phyloP scores from a whole-genome alignment of 257 asterid species.

The Jacaranda mimosifolia region DNA sequence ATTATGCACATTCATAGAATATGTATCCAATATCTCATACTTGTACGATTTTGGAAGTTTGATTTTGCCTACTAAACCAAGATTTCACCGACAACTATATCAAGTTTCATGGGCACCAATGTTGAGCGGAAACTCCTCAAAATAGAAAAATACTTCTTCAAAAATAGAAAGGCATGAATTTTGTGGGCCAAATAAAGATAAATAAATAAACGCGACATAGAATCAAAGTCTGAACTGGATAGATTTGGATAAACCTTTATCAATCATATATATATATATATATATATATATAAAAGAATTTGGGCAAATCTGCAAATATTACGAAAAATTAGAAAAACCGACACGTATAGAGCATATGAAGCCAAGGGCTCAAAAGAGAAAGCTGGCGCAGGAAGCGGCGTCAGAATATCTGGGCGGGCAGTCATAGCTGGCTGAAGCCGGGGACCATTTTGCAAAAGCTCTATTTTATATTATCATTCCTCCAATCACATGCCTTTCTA shows the following conservation, averaged over 20 bases:
- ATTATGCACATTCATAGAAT: too few species aligned
- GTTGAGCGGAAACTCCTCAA: not conserved
- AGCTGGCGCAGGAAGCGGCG: not conserved
- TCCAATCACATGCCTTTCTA: conserved; percentile 29
- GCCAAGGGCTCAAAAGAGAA: not conserved
- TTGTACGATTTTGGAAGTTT: too few species aligned
- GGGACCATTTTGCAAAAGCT: conserved; percentile 17
- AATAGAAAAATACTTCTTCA: not conserved
- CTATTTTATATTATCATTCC: conserved; percentile 10
- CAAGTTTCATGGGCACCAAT: not conserved
- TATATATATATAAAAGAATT: not conserved
- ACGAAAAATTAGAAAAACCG: not conserved
- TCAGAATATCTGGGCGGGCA: conserved; percentile 8
- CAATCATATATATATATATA: not conserved
- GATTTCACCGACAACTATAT: too few species aligned
- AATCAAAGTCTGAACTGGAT: not conserved
- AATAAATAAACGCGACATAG: not conserved
- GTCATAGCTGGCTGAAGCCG: conserved; percentile 12
- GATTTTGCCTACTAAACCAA: too few species aligned
- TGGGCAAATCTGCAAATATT: not conserved
- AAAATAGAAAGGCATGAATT: not conserved
- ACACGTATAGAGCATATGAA: not conserved
- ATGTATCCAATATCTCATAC: too few species aligned
- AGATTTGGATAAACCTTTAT: not conserved
- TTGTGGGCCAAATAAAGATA: not conserved